Percentiles rank a stretch among this genome's conserved stretches.
These are phyloP conservation scores for Hemileccinum rubropunctum DNA, from an alignment of 768 basidiomycete genomes.

Conservation along the genomic window DNA sequence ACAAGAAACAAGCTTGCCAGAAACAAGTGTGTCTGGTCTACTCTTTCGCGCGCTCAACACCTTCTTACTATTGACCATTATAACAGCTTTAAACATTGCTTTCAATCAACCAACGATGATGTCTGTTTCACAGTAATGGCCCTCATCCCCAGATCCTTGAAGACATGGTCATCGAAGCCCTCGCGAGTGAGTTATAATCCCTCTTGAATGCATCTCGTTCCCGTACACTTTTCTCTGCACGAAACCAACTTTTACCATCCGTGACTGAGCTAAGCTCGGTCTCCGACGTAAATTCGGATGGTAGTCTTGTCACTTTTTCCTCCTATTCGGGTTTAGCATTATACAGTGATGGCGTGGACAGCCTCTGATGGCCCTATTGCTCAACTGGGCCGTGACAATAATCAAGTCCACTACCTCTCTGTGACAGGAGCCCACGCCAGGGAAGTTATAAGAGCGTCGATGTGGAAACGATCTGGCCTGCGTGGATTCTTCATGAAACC, in stretches of 20 bases:
- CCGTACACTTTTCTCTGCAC: slow-evolving; percentile 10
- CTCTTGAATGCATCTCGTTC: slow-evolving; percentile 36
- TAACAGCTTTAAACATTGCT: slow-evolving; percentile 65
- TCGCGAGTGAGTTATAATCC: slow-evolving; percentile 57
- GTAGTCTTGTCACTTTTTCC: slow-evolving; percentile 39
- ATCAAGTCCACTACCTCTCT: too few species aligned
- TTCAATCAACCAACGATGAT: slow-evolving; percentile 75
- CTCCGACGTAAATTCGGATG: slow-evolving; percentile 44
- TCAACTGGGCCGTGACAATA: too few species aligned
- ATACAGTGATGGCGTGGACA: too few species aligned
- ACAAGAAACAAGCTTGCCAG: slow-evolving; percentile 61
- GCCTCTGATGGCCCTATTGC: too few species aligned
- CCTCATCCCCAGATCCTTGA: slow-evolving; percentile 58
- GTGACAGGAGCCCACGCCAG: slow-evolving; percentile 22
- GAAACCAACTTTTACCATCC: slow-evolving; percentile 28
- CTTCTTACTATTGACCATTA: neutral
- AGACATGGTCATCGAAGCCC: slow-evolving; percentile 74
- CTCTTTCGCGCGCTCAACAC: neutral
- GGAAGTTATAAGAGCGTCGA: slow-evolving; percentile 28
- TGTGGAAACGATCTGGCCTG: slow-evolving; percentile 23
- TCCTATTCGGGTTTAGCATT: slow-evolving; percentile 40
- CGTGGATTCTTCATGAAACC: slow-evolving; percentile 21
- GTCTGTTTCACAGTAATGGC: slow-evolving; percentile 73
- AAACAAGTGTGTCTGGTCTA: too few species aligned
- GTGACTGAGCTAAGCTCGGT: slow-evolving; percentile 36